These are phyloP conservation scores for Geotrichum australiense DNA, from an alignment of 1,139 yeast species.

Conservation along the genomic window DNA sequence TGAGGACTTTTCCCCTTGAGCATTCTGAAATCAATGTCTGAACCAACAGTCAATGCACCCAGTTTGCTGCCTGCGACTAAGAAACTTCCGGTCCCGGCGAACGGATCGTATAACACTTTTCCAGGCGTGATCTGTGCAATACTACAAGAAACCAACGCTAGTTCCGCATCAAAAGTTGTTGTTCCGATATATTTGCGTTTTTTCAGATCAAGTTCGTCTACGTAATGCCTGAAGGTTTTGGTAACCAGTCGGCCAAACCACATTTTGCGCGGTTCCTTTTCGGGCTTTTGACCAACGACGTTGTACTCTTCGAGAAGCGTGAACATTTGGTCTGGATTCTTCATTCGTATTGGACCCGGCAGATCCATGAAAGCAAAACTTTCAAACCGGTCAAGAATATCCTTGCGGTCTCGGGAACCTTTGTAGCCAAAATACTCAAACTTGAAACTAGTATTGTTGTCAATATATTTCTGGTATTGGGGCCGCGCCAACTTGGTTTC, in stretches of 20 bases:
- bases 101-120: constrained; percentile 81
- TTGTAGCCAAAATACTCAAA: constrained; percentile 74
- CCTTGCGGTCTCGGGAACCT: constrained; percentile 52
- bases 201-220: constrained; percentile 75
- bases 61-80: constrained; percentile 80
- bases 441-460: constrained; percentile 44
- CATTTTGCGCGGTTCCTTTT: constrained; percentile 47
- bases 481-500: constrained; percentile 37
- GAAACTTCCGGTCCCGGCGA: constrained; percentile 95
- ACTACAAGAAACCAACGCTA: constrained; percentile 75
- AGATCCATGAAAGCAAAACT: constrained; percentile 63
- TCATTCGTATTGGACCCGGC: constrained; percentile 72
- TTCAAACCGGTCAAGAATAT: constrained; percentile 61
- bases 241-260: constrained; percentile 76
- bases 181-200: constrained; percentile 88
- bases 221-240: constrained; percentile 57
- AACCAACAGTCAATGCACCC: constrained; percentile 77
- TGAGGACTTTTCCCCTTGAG: constrained; percentile 60
- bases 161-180: constrained; percentile 83
- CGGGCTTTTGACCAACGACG: constrained; percentile 45
- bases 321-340: constrained; percentile 65
- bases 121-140: constrained; percentile 67
- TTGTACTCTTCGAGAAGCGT: constrained; percentile 68
- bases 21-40: constrained; percentile 86
- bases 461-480: constrained; percentile 20